Conservation (phyloP, 345 rosid genomes). For the Murraya koenigii region DNA sequence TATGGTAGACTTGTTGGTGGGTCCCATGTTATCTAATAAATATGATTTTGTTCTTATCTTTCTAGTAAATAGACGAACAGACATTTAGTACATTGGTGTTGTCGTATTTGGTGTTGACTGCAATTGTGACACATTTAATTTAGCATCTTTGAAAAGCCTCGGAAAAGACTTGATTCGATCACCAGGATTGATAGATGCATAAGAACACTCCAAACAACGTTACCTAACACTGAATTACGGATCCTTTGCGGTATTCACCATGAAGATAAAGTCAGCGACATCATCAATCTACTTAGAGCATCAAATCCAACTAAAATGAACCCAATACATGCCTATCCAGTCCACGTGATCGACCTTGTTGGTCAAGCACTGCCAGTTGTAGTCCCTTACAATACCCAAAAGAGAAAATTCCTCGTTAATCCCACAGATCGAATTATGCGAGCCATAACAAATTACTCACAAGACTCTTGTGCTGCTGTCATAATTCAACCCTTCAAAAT, state of each 20-base stretch:
- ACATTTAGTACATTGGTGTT: conserved; percentile 19
- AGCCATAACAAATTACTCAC: conserved; percentile 24
- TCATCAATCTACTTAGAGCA: conserved; percentile 32
- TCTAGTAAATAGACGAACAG: conserved; percentile 21
- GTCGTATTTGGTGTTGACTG: conserved; percentile 20
- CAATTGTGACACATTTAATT: conserved; percentile 11
- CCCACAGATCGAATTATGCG: conserved; percentile 22
- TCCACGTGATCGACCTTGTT: conserved; percentile 23
- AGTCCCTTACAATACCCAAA: conserved; percentile 16
- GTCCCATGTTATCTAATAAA: too few relatives aligned
- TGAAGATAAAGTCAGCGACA: conserved; percentile 29
- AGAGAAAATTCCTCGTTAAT: neutral
- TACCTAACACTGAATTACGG: conserved; percentile 12
- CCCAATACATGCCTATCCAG: conserved; percentile 17
- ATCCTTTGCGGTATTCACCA: conserved; percentile 30
- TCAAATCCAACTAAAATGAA: conserved; percentile 4
- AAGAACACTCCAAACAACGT: conserved; percentile 18
- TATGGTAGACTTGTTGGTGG: too few relatives aligned
- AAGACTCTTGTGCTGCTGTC: neutral
- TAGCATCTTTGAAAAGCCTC: conserved; percentile 21
- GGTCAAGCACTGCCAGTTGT: conserved; percentile 25
- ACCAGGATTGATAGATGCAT: neutral
- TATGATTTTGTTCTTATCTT: too few relatives aligned
- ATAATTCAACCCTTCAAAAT: conserved; percentile 14
- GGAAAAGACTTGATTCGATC: neutral